Evolutionary conservation across 805 yeast species (phyloP), one percentile per base, ranked within the genome.

Genomic region (Geotrichum ghanense): DNA sequence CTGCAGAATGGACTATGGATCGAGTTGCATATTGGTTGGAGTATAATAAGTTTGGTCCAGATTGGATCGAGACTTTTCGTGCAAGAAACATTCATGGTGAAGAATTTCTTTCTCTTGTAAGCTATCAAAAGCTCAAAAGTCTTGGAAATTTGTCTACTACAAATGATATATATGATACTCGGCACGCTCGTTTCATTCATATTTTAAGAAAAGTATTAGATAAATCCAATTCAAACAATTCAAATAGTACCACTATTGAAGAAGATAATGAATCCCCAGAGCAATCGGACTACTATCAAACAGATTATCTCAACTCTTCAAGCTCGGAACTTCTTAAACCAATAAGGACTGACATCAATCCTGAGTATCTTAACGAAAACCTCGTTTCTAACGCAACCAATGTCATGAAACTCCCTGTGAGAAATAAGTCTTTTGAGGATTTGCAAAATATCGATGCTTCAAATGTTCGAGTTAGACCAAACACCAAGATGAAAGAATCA

Each of bases 41-140:
- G 5, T 54, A 62, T n/a, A 73, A 87, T 59, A 71, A 74, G 19
- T 88, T 88, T 63, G 81, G 82, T 53, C 74, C 72, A 2, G 68
- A 80, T 12, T 88, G 96, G 96, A 67, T 74, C n/a, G 74, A 69
- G 3, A 73, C 79, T 16, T 83, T 88, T 61, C 65, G 66, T 37
- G 69, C 70, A 40, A 70, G 77, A 50, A 75, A 76, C 44, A 67
- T 88, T 2, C 66, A 71, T 7, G 87, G 88, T 0, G 73, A 76
- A 42, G 66, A 73, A 22, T 87, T 88, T 55, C 61, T 87, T 21
- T 78, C 75, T 44, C 66, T 88, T 53, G 73, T 78, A 43, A 84
- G 80, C 40, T 83, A 82, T 59, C 85, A 80, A 41, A 72, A 76
- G 23, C 73, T 86, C 68, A 66, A 64, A 52, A 48, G 55, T 22